A percentile compares a stretch with the other conserved stretches of the same genome.
phyloP scores from a whole-genome alignment of 2,329 filamentous ascomycete species.

The Paecilomyces dactylethromorphus region DNA sequence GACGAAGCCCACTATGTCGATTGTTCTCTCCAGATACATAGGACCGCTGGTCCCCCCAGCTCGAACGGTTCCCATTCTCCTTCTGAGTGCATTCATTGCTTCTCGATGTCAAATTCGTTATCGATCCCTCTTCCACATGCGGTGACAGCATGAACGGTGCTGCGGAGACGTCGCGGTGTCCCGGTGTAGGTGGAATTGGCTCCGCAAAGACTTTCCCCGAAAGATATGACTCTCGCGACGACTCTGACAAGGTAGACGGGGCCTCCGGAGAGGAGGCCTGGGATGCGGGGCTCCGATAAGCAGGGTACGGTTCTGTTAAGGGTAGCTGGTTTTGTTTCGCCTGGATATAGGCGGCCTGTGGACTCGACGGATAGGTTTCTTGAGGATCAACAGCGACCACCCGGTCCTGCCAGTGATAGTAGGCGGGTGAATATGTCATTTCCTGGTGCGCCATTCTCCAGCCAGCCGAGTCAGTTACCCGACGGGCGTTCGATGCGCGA shows the following conservation, averaged over 20 bases:
- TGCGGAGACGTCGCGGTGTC: slow-evolving; percentile 8
- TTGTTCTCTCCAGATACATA: slow-evolving; percentile 26
- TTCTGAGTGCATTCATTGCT: slow-evolving; percentile 19
- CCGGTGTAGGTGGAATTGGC: neutral
- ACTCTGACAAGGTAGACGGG: slow-evolving; percentile 17
- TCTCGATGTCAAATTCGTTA: slow-evolving; percentile 18
- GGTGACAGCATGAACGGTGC: slow-evolving; percentile 16
- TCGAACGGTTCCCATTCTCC: slow-evolving; percentile 22
- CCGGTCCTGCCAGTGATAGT: slow-evolving; percentile 17
- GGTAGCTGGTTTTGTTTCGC: neutral
- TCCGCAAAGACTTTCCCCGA: slow-evolving; percentile 10
- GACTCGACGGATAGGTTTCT: slow-evolving; percentile 8
- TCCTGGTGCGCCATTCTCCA: slow-evolving; percentile 25
- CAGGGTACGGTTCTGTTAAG: neutral
- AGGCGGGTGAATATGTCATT: slow-evolving; percentile 31
- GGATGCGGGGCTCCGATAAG: slow-evolving; percentile 1
- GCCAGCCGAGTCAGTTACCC: neutral
- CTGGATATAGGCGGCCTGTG: neutral
- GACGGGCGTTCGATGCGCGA: neutral
- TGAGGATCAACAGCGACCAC: neutral
- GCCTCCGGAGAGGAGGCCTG: slow-evolving; percentile 8
- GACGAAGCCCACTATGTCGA: slow-evolving; percentile 15
- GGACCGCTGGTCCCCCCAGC: slow-evolving; percentile 28
- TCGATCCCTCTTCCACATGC: slow-evolving; percentile 14
- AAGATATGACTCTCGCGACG: slow-evolving; percentile 13